Percentiles rank a stretch among this genome's conserved stretches.
phyloP scores from a whole-genome alignment of 768 basidiomycete species.

The Lactifluus pinguis region DNA sequence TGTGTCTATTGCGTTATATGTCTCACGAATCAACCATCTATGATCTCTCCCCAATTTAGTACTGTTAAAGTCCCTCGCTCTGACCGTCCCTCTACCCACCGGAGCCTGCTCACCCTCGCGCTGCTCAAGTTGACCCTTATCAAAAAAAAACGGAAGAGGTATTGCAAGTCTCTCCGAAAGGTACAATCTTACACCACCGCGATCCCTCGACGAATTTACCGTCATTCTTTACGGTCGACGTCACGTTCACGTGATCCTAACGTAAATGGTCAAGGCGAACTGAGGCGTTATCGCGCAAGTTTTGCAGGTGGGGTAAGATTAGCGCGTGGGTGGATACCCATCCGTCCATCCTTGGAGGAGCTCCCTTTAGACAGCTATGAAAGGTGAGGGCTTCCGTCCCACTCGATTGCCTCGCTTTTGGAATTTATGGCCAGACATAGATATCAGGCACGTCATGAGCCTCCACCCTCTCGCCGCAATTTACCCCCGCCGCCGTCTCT shows the following conservation, averaged over 20 bases:
- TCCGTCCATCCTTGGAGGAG: constrained; percentile 54
- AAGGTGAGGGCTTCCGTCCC: too few species aligned
- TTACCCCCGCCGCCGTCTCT: constrained; percentile 45
- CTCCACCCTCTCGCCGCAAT: constrained; percentile 61
- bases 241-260: constrained; percentile 20
- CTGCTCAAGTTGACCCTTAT: too few species aligned
- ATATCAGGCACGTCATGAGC: constrained; percentile 41
- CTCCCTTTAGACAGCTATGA: constrained; percentile 72
- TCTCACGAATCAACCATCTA: background rate
- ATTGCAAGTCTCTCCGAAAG: too few species aligned
- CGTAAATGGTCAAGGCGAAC: background rate
- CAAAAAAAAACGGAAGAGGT: too few species aligned
- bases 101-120: too few species aligned
- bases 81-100: too few species aligned
- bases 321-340: constrained; percentile 45
- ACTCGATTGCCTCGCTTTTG: constrained; percentile 68
- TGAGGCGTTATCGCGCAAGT: constrained; percentile 57
- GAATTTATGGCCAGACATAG: constrained; percentile 51
- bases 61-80: background rate
- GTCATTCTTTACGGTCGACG: too few species aligned
- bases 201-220: too few species aligned
- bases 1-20: too few species aligned
- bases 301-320: constrained; percentile 42
- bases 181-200: too few species aligned
- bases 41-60: background rate